Evolutionary conservation across 176 grass and related monocot genomes (phyloP).

Genomic region (Phragmites australis): DNA sequence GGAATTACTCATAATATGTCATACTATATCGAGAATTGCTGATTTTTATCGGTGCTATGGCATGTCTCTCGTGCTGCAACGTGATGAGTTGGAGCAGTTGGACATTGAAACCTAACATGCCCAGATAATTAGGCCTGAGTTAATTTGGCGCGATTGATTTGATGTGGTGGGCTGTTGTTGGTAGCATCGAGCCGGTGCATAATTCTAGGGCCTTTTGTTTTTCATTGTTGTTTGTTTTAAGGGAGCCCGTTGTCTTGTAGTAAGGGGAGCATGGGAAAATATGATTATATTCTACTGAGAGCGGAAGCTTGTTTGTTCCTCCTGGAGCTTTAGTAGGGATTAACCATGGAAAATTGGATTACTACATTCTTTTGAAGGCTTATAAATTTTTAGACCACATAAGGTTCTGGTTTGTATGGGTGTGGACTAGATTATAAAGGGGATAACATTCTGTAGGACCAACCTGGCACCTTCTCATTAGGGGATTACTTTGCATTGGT

Average conservation of each 20-base stretch:
- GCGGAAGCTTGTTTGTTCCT: slow-evolving; percentile 6
- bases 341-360: neutral
- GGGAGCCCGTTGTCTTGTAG: slow-evolving; percentile 25
- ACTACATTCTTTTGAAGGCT: slow-evolving; percentile 5
- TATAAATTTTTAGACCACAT: neutral
- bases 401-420: slow-evolving; percentile 7
- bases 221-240: neutral
- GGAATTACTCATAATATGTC: neutral
- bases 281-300: neutral
- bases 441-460: neutral
- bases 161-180: neutral
- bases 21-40: neutral
- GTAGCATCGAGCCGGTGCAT: slow-evolving; percentile 20
- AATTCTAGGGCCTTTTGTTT: neutral
- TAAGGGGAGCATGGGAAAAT: neutral
- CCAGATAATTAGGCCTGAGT: neutral
- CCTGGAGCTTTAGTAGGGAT: neutral
- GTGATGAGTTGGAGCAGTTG: slow-evolving; percentile 1
- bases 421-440: neutral
- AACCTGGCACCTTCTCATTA: neutral
- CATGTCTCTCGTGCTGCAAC: neutral
- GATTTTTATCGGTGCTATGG: neutral
- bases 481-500: neutral
- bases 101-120: neutral
- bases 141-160: slow-evolving; percentile 38